phyloP scores from a whole-genome alignment of 164 flowering plant species.

The Nymphaea thermarum region DNA sequence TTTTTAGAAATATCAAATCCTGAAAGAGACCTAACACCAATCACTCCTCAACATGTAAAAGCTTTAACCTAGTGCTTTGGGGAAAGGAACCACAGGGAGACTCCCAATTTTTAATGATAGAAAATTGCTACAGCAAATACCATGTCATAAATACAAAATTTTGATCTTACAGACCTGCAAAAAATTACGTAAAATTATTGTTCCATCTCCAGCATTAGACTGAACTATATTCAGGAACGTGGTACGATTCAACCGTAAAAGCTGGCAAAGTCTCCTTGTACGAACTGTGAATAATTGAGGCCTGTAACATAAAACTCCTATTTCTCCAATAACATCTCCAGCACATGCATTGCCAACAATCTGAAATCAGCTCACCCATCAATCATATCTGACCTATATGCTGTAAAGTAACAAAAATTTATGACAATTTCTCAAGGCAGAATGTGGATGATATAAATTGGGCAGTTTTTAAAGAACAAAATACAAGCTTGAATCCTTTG shows the following conservation, averaged over 20 bases:
- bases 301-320: constrained; percentile 93
- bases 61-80: neutral
- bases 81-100: neutral
- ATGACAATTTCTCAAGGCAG: constrained; percentile 6
- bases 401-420: too few relatives aligned
- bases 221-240: constrained; percentile 74
- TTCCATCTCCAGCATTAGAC: constrained; percentile 93
- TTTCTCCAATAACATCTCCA: constrained; percentile 82
- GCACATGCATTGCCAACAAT: constrained; percentile 56
- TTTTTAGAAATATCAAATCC: neutral
- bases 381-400: neutral
- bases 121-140: neutral
- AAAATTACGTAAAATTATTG: constrained; percentile 30
- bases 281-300: constrained; percentile 89
- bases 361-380: constrained; percentile 19
- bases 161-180: neutral
- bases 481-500: too few relatives aligned
- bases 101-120: neutral
- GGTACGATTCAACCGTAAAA: constrained; percentile 72
- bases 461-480: too few relatives aligned
- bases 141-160: too few relatives aligned
- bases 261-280: constrained; percentile 72
- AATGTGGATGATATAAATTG: too few relatives aligned
- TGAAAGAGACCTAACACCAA: neutral
- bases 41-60: neutral